A percentile compares a stretch with the other conserved stretches of the same genome.
Conservation (phyloP, 1,284 basidiomycete genomes). For the Sporisorium graminicola region DNA sequence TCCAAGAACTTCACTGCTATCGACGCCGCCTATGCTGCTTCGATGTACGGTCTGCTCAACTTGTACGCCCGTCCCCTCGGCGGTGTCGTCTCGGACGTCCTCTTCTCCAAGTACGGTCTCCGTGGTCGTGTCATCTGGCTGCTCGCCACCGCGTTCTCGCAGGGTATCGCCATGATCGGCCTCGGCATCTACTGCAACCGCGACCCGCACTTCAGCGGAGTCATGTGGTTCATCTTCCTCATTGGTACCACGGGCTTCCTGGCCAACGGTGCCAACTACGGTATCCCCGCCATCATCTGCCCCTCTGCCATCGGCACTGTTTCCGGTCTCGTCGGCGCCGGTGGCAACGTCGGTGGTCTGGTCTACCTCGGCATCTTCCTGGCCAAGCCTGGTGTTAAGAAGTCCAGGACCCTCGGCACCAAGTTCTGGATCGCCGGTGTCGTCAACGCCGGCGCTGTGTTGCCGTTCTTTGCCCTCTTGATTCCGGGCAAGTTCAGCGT, state of each 20-base stretch:
- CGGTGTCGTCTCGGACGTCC: constrained; percentile 74
- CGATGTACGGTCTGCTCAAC: constrained; percentile 74
- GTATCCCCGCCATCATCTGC: constrained; percentile 55
- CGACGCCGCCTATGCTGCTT: constrained; percentile 72
- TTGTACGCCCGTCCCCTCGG: constrained; percentile 74
- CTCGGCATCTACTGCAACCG: constrained; percentile 73
- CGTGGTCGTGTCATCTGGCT: constrained; percentile 75
- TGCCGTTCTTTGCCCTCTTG: constrained; percentile 53
- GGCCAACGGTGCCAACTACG: constrained; percentile 62
- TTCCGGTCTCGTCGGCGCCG: constrained; percentile 58
- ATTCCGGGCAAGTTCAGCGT: constrained; percentile 44
- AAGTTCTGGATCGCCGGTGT: constrained; percentile 65
- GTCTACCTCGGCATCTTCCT: constrained; percentile 58
- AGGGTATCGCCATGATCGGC: constrained; percentile 73
- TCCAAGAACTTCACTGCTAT: constrained; percentile 72
- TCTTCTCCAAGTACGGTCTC: constrained; percentile 73
- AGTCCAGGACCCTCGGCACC: constrained; percentile 47
- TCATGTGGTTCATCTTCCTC: constrained; percentile 61
- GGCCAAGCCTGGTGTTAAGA: constrained; percentile 45
- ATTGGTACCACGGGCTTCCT: constrained; percentile 60
- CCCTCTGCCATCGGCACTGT: constrained; percentile 60
- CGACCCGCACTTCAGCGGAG: constrained; percentile 49
- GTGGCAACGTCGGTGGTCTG: constrained; percentile 61
- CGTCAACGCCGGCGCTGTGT: constrained; percentile 55
- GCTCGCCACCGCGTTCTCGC: constrained; percentile 72